Conservation (phyloP, 2,329 filamentous ascomycete species). For the Pyrenochaeta sp. region DNA sequence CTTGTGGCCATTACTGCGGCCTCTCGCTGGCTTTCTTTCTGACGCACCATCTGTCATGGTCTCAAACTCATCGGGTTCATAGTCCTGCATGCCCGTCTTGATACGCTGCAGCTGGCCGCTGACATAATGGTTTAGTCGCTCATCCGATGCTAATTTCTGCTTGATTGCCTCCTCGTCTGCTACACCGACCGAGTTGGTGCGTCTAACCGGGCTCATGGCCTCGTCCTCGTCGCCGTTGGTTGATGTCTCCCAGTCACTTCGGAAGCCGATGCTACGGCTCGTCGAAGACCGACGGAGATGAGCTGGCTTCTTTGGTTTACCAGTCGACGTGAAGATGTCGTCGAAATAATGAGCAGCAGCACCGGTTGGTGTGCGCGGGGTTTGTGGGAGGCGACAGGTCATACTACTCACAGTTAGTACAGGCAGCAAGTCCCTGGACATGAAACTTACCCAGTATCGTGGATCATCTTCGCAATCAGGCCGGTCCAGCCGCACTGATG, state of each 20-base stretch:
- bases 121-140: constrained; percentile 82
- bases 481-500: constrained; percentile 98
- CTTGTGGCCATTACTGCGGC: constrained; percentile 26
- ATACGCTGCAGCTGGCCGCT: constrained; percentile 80
- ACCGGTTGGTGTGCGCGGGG: constrained; percentile 83
- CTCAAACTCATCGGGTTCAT: constrained; percentile 70
- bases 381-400: constrained; percentile 69
- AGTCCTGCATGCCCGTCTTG: constrained; percentile 64
- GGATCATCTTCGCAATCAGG: constrained; percentile 94
- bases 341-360: constrained; percentile 96
- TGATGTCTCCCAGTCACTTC: constrained; percentile 74
- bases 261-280: constrained; percentile 80
- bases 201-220: constrained; percentile 38
- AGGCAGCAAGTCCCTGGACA: neutral
- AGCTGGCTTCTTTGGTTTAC: constrained; percentile 56
- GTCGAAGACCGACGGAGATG: constrained; percentile 80
- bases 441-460: constrained; percentile 85
- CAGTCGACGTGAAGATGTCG: constrained; percentile 74
- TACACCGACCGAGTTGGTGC: constrained; percentile 59
- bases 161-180: constrained; percentile 61
- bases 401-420: constrained; percentile 55
- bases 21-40: constrained; percentile 34
- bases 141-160: constrained; percentile 50
- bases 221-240: constrained; percentile 48
- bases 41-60: constrained; percentile 59